Percentiles rank a stretch among this genome's conserved stretches.
Evolutionary conservation across 352 stramenopile species (phyloP).

Genomic region (Phytophthora lateralis): DNA sequence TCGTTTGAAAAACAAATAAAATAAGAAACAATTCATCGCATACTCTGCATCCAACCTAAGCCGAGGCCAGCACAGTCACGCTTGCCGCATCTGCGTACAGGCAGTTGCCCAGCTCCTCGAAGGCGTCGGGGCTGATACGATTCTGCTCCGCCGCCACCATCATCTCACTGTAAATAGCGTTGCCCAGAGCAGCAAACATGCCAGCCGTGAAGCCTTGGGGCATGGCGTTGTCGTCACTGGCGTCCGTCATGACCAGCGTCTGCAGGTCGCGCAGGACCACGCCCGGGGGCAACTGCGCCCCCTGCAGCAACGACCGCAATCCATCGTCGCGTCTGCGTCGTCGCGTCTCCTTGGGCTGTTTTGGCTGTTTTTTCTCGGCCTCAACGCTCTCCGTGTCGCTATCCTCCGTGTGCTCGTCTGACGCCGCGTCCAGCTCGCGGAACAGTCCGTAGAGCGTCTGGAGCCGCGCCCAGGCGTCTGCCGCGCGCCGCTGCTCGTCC

Average conservation of each 20-base stretch:
- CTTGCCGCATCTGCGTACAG: conserved; percentile 53
- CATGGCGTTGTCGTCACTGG: conserved; percentile 36
- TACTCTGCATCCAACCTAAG: conserved; percentile 12
- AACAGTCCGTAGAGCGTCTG: conserved; percentile 70
- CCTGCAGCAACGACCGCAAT: conserved; percentile 54
- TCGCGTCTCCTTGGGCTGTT: conserved; percentile 2
- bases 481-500: conserved; percentile 56
- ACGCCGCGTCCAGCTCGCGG: conserved; percentile 36
- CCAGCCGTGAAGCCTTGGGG: conserved; percentile 73
- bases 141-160: conserved; percentile 46
- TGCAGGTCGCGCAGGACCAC: conserved; percentile 62
- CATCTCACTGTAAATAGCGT: conserved; percentile 77
- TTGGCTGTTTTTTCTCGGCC: background rate
- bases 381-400: conserved; percentile 30
- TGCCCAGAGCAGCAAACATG: conserved; percentile 73
- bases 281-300: conserved; percentile 36
- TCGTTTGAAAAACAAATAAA: conserved; percentile 25
- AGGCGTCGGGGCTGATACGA: conserved; percentile 52
- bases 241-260: conserved; percentile 40
- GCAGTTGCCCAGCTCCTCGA: conserved; percentile 57
- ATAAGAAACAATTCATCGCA: conserved; percentile 20
- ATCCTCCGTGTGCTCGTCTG: conserved; percentile 25
- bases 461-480: conserved; percentile 61
- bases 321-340: conserved; percentile 43
- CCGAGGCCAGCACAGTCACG: conserved; percentile 53